These are phyloP conservation scores for Polyporus tsugae DNA, from an alignment of 1,284 basidiomycete species.

Conservation along the genomic window DNA sequence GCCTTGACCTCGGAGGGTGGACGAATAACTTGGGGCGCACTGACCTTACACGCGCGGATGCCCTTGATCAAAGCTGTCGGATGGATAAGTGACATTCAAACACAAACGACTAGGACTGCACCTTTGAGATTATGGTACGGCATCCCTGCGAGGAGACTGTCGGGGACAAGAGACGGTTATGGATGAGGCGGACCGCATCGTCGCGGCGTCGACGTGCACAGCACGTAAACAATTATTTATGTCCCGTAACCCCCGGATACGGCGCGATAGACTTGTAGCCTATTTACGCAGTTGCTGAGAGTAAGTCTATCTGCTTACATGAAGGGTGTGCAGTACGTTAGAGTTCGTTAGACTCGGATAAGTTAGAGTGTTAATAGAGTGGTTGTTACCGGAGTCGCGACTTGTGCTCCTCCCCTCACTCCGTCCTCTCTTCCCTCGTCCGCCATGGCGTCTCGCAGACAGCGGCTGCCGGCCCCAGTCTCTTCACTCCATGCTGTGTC, in stretches of 20 bases:
- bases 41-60: constrained; percentile 91
- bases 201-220: background rate
- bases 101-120: constrained; percentile 39
- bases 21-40: constrained; percentile 21
- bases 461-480: constrained; percentile 4
- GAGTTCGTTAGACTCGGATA: background rate
- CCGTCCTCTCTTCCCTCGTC: background rate
- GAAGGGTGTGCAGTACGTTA: background rate
- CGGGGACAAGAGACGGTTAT: constrained; percentile 19
- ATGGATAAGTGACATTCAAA: constrained; percentile 16
- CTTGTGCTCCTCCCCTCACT: background rate
- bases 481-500: constrained; percentile 1
- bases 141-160: constrained; percentile 51
- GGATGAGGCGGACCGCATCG: constrained; percentile 6
- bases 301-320: background rate
- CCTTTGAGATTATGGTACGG: constrained; percentile 94
- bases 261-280: background rate
- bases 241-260: background rate
- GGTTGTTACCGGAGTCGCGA: background rate
- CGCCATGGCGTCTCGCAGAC: constrained; percentile 26
- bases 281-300: background rate
- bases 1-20: constrained; percentile 37
- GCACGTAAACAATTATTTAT: constrained; percentile 8
- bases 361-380: too few species aligned
- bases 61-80: constrained; percentile 90